phyloP scores from a whole-genome alignment of 2,329 filamentous ascomycete species.

The Calonectria henricotiae region DNA sequence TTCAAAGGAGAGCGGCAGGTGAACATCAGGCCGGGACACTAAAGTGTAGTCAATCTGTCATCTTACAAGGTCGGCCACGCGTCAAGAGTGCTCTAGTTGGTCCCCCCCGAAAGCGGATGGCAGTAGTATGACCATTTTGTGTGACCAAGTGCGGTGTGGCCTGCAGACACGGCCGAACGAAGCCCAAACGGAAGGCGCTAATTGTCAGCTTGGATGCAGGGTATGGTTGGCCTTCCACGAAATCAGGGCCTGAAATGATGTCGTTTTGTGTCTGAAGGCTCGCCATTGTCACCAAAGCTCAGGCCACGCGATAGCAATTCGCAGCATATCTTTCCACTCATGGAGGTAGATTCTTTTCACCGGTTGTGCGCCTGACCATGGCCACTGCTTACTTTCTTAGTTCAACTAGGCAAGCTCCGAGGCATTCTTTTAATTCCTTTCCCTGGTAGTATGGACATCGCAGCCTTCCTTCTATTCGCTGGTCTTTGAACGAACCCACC shows the following conservation, averaged over 20 bases:
- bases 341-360: too few species aligned
- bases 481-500: too few species aligned
- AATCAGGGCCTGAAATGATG: slow-evolving; percentile 4
- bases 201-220: slow-evolving; percentile 13
- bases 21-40: too few species aligned
- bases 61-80: background rate
- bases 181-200: slow-evolving; percentile 9
- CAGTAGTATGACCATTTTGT: slow-evolving; percentile 8
- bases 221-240: background rate
- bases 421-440: background rate
- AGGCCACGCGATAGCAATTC: too few species aligned
- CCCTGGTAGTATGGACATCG: background rate
- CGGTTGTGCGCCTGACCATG: background rate
- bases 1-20: too few species aligned
- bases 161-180: slow-evolving; percentile 9
- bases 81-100: background rate
- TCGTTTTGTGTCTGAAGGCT: background rate
- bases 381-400: background rate
- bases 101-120: slow-evolving; percentile 1
- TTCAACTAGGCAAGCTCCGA: slow-evolving; percentile 13
- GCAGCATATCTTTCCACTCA: background rate
- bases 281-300: background rate
- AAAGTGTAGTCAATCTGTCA: background rate
- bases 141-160: background rate
- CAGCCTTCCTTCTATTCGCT: too few species aligned